phyloP scores from a whole-genome alignment of 2,329 filamentous ascomycete genomes.

The Ceratocystis ficicola region DNA sequence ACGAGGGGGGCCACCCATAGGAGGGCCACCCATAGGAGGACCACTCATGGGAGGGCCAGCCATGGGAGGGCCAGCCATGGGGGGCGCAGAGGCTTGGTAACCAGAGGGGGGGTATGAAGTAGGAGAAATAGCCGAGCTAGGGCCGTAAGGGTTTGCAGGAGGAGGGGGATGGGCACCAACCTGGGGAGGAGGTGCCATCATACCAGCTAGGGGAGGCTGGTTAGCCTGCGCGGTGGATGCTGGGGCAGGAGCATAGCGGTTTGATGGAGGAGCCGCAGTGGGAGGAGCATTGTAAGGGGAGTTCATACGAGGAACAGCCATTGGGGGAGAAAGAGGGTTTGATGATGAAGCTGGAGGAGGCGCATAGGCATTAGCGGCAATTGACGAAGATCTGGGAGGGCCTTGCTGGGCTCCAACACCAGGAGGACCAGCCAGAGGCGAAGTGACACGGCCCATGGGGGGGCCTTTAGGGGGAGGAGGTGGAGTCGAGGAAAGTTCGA shows the following conservation, averaged over 20 bases:
- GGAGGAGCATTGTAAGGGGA: slow-evolving; percentile 83
- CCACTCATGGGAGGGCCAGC: slow-evolving; percentile 29
- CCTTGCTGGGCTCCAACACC: slow-evolving; percentile 35
- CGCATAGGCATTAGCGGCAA: slow-evolving; percentile 29
- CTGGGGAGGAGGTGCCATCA: slow-evolving; percentile 34
- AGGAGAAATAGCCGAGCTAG: slow-evolving; percentile 30
- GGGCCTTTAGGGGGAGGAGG: slow-evolving; percentile 76
- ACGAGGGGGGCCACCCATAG: slow-evolving; percentile 29
- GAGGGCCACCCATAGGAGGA: slow-evolving; percentile 12
- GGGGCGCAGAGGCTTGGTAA: slow-evolving; percentile 33
- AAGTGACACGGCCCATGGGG: slow-evolving; percentile 53
- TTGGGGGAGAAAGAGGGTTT: slow-evolving; percentile 34
- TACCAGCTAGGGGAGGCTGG: slow-evolving; percentile 33
- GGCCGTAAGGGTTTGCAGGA: slow-evolving; percentile 34
- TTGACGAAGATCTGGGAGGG: slow-evolving; percentile 22
- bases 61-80: slow-evolving; percentile 34
- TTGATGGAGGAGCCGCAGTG: slow-evolving; percentile 53
- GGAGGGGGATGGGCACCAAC: slow-evolving; percentile 37
- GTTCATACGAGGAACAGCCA: slow-evolving; percentile 55
- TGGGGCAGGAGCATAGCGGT: slow-evolving; percentile 57
- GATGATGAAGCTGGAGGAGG: slow-evolving; percentile 53
- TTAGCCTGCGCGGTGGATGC: slow-evolving; percentile 27
- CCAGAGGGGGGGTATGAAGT: slow-evolving; percentile 19
- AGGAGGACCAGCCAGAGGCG: slow-evolving; percentile 51
- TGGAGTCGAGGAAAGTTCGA: slow-evolving; percentile 53